Evolutionary conservation across 805 yeast species (phyloP).

Genomic region (Huiozyma sinensis): DNA sequence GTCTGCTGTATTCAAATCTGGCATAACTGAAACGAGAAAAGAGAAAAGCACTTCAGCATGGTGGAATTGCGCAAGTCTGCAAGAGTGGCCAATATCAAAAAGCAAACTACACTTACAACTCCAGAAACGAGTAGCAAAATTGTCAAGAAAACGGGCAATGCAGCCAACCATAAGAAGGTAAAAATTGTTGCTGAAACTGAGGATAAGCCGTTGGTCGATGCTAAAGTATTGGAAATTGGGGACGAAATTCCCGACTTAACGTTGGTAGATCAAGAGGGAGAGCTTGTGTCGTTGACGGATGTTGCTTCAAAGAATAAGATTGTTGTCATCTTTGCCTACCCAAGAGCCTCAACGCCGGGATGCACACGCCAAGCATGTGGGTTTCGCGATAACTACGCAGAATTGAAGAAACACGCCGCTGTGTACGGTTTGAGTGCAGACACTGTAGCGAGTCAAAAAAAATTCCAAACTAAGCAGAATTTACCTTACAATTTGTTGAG

Average conservation of each 20-base stretch:
- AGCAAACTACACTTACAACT: slow-evolving; percentile 2
- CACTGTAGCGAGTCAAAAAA: slow-evolving; percentile 64
- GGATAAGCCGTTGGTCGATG: background rate
- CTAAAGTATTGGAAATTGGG: slow-evolving; percentile 36
- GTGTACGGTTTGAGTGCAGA: slow-evolving; percentile 83
- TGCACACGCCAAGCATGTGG: slow-evolving; percentile 94
- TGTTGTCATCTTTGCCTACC: slow-evolving; percentile 64
- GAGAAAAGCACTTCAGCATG: background rate
- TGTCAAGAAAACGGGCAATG: background rate
- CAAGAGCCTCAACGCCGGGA: slow-evolving; percentile 91
- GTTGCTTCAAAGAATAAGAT: slow-evolving; percentile 33
- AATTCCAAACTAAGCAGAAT: slow-evolving; percentile 59
- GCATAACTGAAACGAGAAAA: no score
- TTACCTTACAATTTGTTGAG: slow-evolving; percentile 65
- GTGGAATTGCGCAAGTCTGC: slow-evolving; percentile 25
- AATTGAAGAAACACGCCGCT: slow-evolving; percentile 30
- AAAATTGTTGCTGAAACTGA: background rate
- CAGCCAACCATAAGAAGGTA: slow-evolving; percentile 5
- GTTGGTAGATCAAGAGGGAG: slow-evolving; percentile 60
- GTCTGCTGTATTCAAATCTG: no score
- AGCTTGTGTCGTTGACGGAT: slow-evolving; percentile 40
- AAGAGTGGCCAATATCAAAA: slow-evolving; percentile 14
- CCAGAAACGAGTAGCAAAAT: slow-evolving; percentile 1
- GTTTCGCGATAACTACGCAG: slow-evolving; percentile 54
- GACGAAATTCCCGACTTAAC: slow-evolving; percentile 56